Percentiles rank a stretch among this genome's conserved stretches.
These are phyloP conservation scores for Leccinum ochraceum DNA, from an alignment of 768 basidiomycete genomes.

Conservation along the genomic window DNA sequence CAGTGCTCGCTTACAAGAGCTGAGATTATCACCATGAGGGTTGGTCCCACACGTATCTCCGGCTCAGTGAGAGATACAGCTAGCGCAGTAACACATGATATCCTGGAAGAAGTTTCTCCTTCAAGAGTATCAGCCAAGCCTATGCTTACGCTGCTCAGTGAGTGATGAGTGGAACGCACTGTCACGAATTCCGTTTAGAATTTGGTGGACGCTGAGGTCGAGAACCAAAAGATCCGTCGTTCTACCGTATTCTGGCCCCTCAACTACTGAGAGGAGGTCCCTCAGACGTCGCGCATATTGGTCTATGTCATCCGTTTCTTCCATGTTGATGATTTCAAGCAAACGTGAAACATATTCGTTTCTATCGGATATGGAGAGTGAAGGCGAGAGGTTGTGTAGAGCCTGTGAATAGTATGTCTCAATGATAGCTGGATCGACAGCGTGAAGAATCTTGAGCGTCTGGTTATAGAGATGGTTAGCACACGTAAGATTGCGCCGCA, in stretches of 20 bases:
- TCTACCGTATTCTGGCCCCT: conserved; percentile 34
- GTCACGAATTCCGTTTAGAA: conserved; percentile 50
- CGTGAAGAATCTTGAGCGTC: conserved; percentile 60
- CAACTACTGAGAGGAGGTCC: conserved; percentile 39
- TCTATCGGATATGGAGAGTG: conserved; percentile 36
- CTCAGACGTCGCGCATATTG: conserved; percentile 54
- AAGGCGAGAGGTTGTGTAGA: conserved; percentile 38
- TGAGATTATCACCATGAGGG: conserved; percentile 63
- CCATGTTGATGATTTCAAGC: conserved; percentile 55
- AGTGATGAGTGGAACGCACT: conserved; percentile 39
- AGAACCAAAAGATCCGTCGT: conserved; percentile 43
- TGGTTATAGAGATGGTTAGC: conserved; percentile 31
- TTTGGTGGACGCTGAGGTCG: conserved; percentile 56
- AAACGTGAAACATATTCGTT: conserved; percentile 48
- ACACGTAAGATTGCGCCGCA: background rate
- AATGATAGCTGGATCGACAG: conserved; percentile 60
- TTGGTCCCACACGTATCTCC: conserved; percentile 47
- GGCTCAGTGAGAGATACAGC: conserved; percentile 46
- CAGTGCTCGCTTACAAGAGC: conserved; percentile 69
- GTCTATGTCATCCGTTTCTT: conserved; percentile 52
- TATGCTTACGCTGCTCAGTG: background rate
- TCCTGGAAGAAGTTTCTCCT: conserved; percentile 44
- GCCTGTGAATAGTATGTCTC: conserved; percentile 52
- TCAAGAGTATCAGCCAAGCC: conserved; percentile 14
- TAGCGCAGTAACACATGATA: conserved; percentile 46